Evolutionary conservation across 1,284 basidiomycete genomes (phyloP), one percentile per base, ranked within the genome.

Genomic region (Cutaneotrichosporon cutaneum): DNA sequence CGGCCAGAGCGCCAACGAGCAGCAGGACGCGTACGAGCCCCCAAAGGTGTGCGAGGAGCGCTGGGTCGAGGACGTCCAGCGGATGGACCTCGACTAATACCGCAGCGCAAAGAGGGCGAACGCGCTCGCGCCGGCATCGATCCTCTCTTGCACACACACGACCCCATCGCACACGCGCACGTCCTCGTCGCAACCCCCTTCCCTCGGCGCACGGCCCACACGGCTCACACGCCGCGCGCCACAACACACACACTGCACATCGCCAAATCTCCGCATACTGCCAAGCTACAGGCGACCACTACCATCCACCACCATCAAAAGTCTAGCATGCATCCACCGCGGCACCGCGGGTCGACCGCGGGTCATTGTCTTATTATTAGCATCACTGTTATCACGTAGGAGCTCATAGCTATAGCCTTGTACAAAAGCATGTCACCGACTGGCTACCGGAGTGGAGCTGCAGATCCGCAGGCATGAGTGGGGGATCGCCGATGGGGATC

Each of bases 51-150:
- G 63, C 50, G 60, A 66, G 32, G 72, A 77, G 58, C 56, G 69
- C 54, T 77, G 75, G 75, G 75, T 77, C 16, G 75, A 77, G 64
- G 64, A 77, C 27, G 69, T 70, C 14, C 70, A 68, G 33, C 42
- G 62, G 11, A 76, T 76, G 73, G 73, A 74, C 36, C 39, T 74
- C 11, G 74, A 74, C 44, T 68, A 42, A 42, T 18, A 33, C 30
- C 54, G 24, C 22, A 39, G 22, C 53, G 16, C 18, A 42, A 42
- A 42, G 18, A 42, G 39, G 39, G 39, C 39, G 39, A 42, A n/a
- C 18, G 39, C 39, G 39, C 39, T 8, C 39, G 30, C 30, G 30
- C 30, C 30, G n/a, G 36, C 14, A 16, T 14, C 9, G 14, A 42
- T 42, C 30, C 30, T 9, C 30, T 9, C 30, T 30, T 30, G 30